Evolutionary conservation across 2,329 filamentous ascomycete species (phyloP).

Genomic region (Claviceps arundinis): DNA sequence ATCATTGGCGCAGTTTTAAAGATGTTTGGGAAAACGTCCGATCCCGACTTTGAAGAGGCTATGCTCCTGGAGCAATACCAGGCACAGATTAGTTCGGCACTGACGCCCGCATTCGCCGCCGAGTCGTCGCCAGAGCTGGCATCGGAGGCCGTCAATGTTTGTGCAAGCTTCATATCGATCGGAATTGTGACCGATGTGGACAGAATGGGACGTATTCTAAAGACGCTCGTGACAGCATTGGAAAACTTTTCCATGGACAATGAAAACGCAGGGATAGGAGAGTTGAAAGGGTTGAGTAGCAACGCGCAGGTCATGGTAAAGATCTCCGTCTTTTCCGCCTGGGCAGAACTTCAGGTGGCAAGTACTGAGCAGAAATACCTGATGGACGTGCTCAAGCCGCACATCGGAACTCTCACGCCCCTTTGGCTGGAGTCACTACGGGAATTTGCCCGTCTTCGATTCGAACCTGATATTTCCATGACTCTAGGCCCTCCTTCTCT

Average conservation of each 20-base stretch:
- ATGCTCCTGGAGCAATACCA: conserved; percentile 97
- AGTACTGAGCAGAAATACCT: conserved; percentile 87
- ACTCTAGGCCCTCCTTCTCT: conserved; percentile 69
- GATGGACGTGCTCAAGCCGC: conserved; percentile 74
- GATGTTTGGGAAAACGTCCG: conserved; percentile 89
- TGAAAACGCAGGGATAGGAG: conserved; percentile 78
- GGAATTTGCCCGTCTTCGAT: conserved; percentile 84
- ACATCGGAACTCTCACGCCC: conserved; percentile 80
- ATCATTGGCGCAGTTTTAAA: conserved; percentile 89
- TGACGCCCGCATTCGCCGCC: conserved; percentile 89
- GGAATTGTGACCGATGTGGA: conserved; percentile 96
- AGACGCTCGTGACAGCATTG: conserved; percentile 77
- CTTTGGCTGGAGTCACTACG: conserved; percentile 87
- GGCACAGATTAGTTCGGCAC: conserved; percentile 89
- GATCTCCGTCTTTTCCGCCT: conserved; percentile 91
- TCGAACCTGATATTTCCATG: conserved; percentile 94
- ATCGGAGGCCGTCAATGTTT: conserved; percentile 92
- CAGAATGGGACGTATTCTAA: conserved; percentile 95
- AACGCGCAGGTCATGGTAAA: conserved; percentile 98
- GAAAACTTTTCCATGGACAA: conserved; percentile 80
- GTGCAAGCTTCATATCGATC: conserved; percentile 92
- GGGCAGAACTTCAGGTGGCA: conserved; percentile 92
- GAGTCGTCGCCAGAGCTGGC: conserved; percentile 94
- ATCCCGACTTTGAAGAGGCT: conserved; percentile 95
- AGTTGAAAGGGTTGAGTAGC: conserved; percentile 80